These are phyloP conservation scores for Plenodomus biglobosus DNA, from an alignment of 2,329 filamentous ascomycete genomes.

Conservation along the genomic window DNA sequence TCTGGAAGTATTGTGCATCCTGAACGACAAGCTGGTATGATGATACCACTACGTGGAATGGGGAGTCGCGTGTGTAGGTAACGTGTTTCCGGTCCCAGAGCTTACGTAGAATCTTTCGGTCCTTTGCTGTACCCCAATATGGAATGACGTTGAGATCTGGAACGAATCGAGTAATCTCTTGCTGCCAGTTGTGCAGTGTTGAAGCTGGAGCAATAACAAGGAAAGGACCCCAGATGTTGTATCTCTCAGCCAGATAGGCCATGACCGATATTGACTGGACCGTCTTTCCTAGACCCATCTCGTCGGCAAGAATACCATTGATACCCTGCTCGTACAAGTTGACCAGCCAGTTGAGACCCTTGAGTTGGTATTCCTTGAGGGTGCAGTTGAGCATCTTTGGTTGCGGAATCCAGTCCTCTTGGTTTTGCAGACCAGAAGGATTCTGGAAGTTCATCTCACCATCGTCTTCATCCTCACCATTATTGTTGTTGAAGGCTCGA, in stretches of 20 bases:
- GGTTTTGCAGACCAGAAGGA: conserved; percentile 88
- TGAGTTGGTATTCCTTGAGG: conserved; percentile 97
- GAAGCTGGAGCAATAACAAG: conserved; percentile 94
- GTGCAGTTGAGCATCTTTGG: conserved; percentile 91
- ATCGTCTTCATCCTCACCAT: conserved; percentile 60
- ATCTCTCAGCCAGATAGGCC: conserved; percentile 95
- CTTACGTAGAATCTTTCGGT: conserved; percentile 93
- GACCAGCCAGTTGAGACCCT: conserved; percentile 98
- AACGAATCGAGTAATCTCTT: conserved; percentile 94
- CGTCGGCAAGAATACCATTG: conserved; percentile 97
- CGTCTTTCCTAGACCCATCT: conserved; percentile 99
- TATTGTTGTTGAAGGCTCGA: conserved; percentile 78
- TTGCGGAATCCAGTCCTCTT: conserved; percentile 77
- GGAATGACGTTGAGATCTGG: conserved; percentile 92
- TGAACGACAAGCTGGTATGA: conserved; percentile 97
- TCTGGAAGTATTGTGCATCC: conserved; percentile 96
- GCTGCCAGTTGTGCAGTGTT: conserved; percentile 98
- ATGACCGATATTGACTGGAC: conserved; percentile 99
- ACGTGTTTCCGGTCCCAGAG: conserved; percentile 99
- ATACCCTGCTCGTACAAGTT: conserved; percentile 99
- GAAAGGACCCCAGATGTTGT: conserved; percentile 98
- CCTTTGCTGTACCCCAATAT: conserved; percentile 94
- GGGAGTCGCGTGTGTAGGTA: conserved; percentile 88
- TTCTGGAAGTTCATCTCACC: conserved; percentile 99
- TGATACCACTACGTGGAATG: conserved; percentile 94